Conservation (phyloP, 2,329 filamentous ascomycete genomes). For the Neofusicoccum ribis region DNA sequence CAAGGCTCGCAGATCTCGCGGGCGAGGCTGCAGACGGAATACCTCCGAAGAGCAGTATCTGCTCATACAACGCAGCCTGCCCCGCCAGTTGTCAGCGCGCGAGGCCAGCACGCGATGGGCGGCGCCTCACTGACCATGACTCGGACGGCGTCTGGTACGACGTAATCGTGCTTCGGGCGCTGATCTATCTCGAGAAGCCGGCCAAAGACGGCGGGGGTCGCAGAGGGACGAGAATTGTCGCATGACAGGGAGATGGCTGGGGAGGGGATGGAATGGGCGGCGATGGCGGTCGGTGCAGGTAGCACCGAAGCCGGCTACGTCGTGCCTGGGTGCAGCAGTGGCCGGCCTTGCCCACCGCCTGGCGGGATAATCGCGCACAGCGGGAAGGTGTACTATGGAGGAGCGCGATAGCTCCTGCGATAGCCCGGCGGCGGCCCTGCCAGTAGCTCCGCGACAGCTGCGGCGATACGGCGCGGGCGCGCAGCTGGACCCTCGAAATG, state of each 20-base stretch:
- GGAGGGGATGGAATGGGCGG: not conserved
- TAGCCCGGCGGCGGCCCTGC: not conserved
- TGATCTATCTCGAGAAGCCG: not conserved
- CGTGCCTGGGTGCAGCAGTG: too few species aligned
- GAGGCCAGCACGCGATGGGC: not conserved
- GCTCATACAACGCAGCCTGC: slow-evolving; percentile 33
- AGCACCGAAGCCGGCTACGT: not conserved
- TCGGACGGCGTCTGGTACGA: not conserved
- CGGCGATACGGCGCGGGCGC: too few species aligned
- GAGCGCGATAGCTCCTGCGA: not conserved
- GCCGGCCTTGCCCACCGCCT: too few species aligned
- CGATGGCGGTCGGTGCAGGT: not conserved
- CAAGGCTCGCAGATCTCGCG: not conserved
- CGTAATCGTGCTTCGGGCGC: not conserved
- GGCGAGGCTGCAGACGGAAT: not conserved
- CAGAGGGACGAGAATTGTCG: not conserved
- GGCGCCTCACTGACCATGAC: slow-evolving; percentile 1
- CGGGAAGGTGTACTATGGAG: too few species aligned
- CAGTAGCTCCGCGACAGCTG: not conserved
- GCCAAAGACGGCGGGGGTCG: not conserved
- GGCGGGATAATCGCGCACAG: too few species aligned
- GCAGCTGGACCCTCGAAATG: not conserved
- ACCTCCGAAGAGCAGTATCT: slow-evolving; percentile 74
- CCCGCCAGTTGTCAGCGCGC: not conserved
- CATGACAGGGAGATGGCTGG: not conserved